Base-by-base conservation (phyloP, 805 yeast species). In the Lachancea sp. region DNA sequence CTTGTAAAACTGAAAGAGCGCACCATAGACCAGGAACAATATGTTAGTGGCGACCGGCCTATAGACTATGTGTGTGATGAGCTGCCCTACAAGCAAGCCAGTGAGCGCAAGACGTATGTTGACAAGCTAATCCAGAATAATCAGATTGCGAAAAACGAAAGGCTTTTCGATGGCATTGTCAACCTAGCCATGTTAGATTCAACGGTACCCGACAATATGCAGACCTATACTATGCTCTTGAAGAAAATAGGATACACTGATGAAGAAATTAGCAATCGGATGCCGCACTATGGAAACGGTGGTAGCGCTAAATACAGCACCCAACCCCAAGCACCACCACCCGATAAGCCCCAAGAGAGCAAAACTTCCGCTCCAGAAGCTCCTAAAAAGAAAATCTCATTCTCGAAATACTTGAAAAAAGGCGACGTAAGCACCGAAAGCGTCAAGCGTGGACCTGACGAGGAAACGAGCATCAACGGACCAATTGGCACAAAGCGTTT, bases 321-420 rank as follows among this genome's bases (percentile, higher is more conserved):
- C n/a, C n/a, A n/a, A n/a, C n/a, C n/a, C n/a, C n/a, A n/a, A n/a
- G n/a, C n/a, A n/a, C n/a, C n/a, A n/a, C n/a, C n/a, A n/a, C n/a
- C n/a, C n/a, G n/a, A n/a, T n/a, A 26, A 16, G 20, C 17, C 23
- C 18, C 22, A 17, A 30, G 34, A 30, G 13, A 11, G 5, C 11
- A 18, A 17, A 36, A 18, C 20, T 29, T 17, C 32, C 13, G 21
- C 28, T 2, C 56, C 53, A n/a, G 53, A 44, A 9, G 51, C 46
- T n/a, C 48, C 51, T 9, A 57, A 57, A 42, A 60, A 60, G 38
- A 59, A 59, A 40, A 58, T 60, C n/a, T 56, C 65, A 17, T 60
- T 60, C 37, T 54, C 62, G 1, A 58, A 52, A 36, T 60, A 60
- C 38, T 33, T 58, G 31, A 60, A 60, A 23, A 60, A 56, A 41